These are phyloP conservation scores for Calonectria henricotiae DNA, from an alignment of 2,329 filamentous ascomycete species.

Conservation along the genomic window DNA sequence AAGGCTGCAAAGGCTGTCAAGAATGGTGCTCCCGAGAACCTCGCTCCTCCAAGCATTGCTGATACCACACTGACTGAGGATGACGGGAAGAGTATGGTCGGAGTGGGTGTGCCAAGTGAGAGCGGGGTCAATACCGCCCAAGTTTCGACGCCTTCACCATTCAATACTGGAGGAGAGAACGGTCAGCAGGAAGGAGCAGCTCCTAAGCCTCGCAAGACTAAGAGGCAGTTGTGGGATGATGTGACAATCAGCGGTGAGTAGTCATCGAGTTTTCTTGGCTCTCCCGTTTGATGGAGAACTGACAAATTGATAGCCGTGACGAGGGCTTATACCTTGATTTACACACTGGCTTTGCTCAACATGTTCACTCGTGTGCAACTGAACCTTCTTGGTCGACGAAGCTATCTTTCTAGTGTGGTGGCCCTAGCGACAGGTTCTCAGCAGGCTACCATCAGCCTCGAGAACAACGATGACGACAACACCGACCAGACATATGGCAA, in stretches of 20 bases:
- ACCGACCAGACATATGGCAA: slow-evolving; percentile 87
- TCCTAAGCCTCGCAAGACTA: slow-evolving; percentile 78
- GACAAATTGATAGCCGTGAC: slow-evolving; percentile 79
- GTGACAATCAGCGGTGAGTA: slow-evolving; percentile 92
- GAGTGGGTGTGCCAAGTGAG: slow-evolving; percentile 83
- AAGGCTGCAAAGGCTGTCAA: slow-evolving; percentile 79
- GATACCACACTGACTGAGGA: slow-evolving; percentile 87
- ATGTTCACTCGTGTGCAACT: slow-evolving; percentile 96
- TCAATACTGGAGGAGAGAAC: slow-evolving; percentile 60
- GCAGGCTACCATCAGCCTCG: slow-evolving; percentile 86
- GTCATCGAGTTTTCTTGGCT: background rate
- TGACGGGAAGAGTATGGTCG: slow-evolving; percentile 83
- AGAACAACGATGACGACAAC: slow-evolving; percentile 94
- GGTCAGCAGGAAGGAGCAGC: slow-evolving; percentile 59
- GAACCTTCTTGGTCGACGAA: slow-evolving; percentile 94
- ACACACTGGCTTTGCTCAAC: slow-evolving; percentile 90
- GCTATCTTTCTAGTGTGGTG: slow-evolving; percentile 96
- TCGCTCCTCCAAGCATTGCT: slow-evolving; percentile 74
- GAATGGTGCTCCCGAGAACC: slow-evolving; percentile 69
- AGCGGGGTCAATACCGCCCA: slow-evolving; percentile 90
- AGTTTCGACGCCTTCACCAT: slow-evolving; percentile 71
- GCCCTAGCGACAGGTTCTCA: slow-evolving; percentile 85
- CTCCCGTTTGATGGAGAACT: slow-evolving; percentile 25
- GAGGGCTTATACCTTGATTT: slow-evolving; percentile 90
- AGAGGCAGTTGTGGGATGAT: slow-evolving; percentile 97